Evolutionary conservation across 768 basidiomycete genomes (phyloP), one percentile per base, ranked within the genome.

Genomic region (Suillus clintonianus): DNA sequence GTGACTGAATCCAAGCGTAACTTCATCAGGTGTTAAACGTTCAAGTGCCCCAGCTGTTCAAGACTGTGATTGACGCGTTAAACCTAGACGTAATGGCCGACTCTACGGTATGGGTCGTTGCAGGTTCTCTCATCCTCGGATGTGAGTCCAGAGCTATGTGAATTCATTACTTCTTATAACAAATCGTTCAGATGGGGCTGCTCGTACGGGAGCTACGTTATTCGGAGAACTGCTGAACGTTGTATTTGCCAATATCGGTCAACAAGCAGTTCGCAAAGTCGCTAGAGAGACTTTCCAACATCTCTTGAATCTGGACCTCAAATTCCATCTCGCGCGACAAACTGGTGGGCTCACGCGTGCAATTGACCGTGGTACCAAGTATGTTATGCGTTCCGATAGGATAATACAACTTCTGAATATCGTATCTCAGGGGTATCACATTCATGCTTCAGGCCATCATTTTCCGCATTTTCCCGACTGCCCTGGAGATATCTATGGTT

Each of bases 321-420:
- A 86, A 58, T 99, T 99, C 77, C 97, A 99, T 71, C 82, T 99
- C 36, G 88, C 90, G 19, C 79, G 97, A 41, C 97, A 99, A 72
- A 99, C 97, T 0, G 97, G 97, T 32, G 97, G 97, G 2, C 82
- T 99, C 51, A 98, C 95, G 2, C 81, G 97, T 48, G 97, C 97
- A 5, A 99, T 99, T 67, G 97, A 99, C 74, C 85, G 97, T 15
- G 97, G 97, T 37, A 98, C 97, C 37, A 99, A 99, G 95, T 97
- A 68, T 70, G 84, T 54, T 8, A 1, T 17, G 3, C 24, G 19
- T 54, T 42, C 53, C 24, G 11, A 39, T 9, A 24, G 15, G 9
- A 32, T n/a, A 13, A n/a, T 55, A 24, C 7, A 22, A 54, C 17
- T 2, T 24, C 57, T 30, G 30, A 47, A 24, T 67, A 13, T 1